Evolutionary conservation across 345 rosid genomes (phyloP).

Genomic region (Bretschneidera sinensis): DNA sequence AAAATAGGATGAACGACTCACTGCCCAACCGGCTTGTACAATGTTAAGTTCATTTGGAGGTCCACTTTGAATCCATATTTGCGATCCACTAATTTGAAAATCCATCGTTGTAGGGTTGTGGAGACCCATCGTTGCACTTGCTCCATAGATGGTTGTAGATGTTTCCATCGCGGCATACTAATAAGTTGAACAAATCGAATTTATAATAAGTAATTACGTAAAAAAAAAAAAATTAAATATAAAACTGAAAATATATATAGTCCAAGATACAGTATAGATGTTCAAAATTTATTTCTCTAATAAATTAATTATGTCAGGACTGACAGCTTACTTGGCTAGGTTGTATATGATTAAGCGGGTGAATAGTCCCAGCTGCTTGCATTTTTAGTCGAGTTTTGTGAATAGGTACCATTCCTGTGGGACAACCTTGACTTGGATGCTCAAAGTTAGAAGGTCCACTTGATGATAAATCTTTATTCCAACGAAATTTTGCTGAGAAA

Average conservation of each 20-base stretch:
- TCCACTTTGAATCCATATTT: constrained; percentile 22
- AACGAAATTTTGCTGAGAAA: background rate
- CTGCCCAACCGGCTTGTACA: constrained; percentile 20
- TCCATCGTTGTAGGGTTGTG: background rate
- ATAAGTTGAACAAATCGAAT: background rate
- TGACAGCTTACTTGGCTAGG: too few relatives aligned
- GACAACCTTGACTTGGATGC: constrained; percentile 15
- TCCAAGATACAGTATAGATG: constrained; percentile 10
- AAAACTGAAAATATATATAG: background rate
- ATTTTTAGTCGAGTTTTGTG: constrained; percentile 4
- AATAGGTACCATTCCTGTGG: constrained; percentile 18
- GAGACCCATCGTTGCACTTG: constrained; percentile 12
- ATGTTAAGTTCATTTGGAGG: too few relatives aligned
- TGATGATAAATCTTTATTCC: too few relatives aligned
- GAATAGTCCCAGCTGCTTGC: background rate
- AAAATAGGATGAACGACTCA: too few relatives aligned
- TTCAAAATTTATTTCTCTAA: too few relatives aligned
- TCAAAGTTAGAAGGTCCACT: too few relatives aligned
- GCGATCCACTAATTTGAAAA: constrained; percentile 6
- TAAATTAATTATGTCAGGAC: too few relatives aligned
- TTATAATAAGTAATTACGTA: background rate
- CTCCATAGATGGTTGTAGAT: constrained; percentile 4
- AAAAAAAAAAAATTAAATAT: background rate
- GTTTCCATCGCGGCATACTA: constrained; percentile 17
- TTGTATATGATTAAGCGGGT: background rate